These are phyloP conservation scores for Fusarium nodosum DNA, from an alignment of 2,329 filamentous ascomycete genomes.

Conservation along the genomic window DNA sequence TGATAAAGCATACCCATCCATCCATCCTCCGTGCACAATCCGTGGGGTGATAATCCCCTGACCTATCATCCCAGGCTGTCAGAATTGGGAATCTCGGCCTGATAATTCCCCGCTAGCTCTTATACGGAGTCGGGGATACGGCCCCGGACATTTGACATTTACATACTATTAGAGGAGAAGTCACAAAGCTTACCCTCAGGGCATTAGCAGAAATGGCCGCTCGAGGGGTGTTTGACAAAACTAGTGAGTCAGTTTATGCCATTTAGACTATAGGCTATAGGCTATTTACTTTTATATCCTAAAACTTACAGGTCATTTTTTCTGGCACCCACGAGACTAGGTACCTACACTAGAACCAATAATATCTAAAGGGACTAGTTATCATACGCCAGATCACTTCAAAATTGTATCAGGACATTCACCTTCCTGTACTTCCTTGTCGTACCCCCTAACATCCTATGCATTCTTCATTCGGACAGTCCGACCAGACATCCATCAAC, in stretches of 20 bases:
- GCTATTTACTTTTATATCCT: too few species aligned
- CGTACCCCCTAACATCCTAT: too few species aligned
- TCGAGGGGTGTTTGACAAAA: too few species aligned
- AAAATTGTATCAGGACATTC: too few species aligned
- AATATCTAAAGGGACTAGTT: neutral
- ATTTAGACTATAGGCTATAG: too few species aligned
- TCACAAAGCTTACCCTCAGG: neutral
- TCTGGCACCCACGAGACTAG: too few species aligned
- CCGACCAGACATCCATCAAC: neutral
- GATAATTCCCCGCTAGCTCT: conserved; percentile 37
- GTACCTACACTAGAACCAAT: neutral
- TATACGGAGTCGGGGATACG: conserved; percentile 38
- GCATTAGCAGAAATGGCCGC: too few species aligned
- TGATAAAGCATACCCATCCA: conserved; percentile 29
- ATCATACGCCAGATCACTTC: too few species aligned
- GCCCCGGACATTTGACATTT: conserved; percentile 22
- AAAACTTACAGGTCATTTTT: too few species aligned
- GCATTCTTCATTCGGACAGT: neutral
- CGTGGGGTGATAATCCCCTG: neutral
- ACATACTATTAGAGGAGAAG: neutral
- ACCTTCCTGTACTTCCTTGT: too few species aligned
- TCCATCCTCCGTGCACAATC: conserved; percentile 1
- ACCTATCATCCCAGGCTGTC: neutral
- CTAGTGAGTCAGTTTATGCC: too few species aligned
- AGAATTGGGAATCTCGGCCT: conserved; percentile 20